Evolutionary conservation across 495 filamentous ascomycete species (phyloP), one percentile per base, ranked within the genome.

Genomic region (Sabuloglossum arenarium): DNA sequence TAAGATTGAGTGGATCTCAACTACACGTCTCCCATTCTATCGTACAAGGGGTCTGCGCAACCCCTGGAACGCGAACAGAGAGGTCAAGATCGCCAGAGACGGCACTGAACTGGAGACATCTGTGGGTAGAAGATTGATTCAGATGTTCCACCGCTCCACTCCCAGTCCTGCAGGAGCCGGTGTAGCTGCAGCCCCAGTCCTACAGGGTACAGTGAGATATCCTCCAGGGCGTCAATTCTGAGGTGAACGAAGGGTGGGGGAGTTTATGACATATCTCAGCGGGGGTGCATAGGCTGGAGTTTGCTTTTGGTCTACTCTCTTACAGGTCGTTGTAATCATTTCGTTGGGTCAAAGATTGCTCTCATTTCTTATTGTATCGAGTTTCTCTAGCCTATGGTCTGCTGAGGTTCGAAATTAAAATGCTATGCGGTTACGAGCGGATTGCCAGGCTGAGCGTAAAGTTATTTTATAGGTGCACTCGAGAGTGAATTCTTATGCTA

Each of bases 41-140:
- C 80, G 85, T 45, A 94, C 88, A 0, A 72, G 89, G 53, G 90
- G 90, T 0, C 66, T 98, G 31, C 76, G 91, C n/a, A 98, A 98
- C 63, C 80, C 84, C 1, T 96, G 89, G 91, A 97, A 98, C 66
- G 82, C 86, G 0, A 94, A 95, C 63, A 73, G 91, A 47, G 91
- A 96, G 62, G 87, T 98, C 49, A 98, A 98, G 65, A 94, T 98
- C 61, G 91, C 91, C 9, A 75, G 91, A 61, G 91, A 98, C 66
- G 91, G 88, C 5, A 98, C 91, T 0, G 91, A 96, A 68, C 72
- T 98, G 21, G 90, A 97, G 66, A 84, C 89, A 47, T 77, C 67
- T 46, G 79, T 94, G 25, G 91, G 90, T 12, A 79, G 79, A 60
- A 78, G 78, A 62, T 69, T 97, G 31, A 69, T 91, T 43, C 77